Evolutionary conservation across 441 rosid genomes (phyloP).

Genomic region (Arabidopsis hybrid): DNA sequence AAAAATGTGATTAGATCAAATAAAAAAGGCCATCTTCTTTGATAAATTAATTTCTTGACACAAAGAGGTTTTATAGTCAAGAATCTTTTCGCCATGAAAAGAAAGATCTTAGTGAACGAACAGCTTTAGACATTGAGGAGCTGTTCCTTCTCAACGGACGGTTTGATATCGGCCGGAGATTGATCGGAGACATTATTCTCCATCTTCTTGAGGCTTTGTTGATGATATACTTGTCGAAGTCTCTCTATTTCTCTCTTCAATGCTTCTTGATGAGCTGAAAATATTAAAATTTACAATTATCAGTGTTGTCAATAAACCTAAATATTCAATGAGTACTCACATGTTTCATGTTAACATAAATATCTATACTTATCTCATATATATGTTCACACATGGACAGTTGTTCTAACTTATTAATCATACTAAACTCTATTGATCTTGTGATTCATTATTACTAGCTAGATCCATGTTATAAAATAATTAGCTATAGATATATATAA

Average conservation of each 20-base stretch:
- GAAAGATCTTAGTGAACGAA: constrained; percentile 21
- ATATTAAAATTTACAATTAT: background rate
- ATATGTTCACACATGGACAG: constrained; percentile 43
- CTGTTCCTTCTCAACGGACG: constrained; percentile 58
- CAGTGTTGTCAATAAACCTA: background rate
- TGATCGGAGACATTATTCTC: constrained; percentile 49
- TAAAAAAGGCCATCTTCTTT: constrained; percentile 27
- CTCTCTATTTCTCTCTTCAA: constrained; percentile 94
- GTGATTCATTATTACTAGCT: constrained; percentile 24
- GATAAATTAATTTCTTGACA: constrained; percentile 37
- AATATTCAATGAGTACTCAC: background rate
- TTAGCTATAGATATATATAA: constrained; percentile 9
- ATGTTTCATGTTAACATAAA: constrained; percentile 2
- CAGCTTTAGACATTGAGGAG: constrained; percentile 56
- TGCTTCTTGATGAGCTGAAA: constrained; percentile 92
- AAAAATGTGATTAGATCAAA: constrained; percentile 46
- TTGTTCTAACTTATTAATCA: constrained; percentile 37
- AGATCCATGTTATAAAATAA: background rate
- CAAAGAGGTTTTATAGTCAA: constrained; percentile 45
- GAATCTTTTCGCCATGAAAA: constrained; percentile 17
- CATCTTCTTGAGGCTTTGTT: constrained; percentile 65
- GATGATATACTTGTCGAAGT: constrained; percentile 80
- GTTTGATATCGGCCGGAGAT: constrained; percentile 46
- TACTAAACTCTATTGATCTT: background rate
- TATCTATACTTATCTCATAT: background rate